phyloP scores from a whole-genome alignment of 192 early-diverging fungal species.

The Globomyces pollinis-pini region DNA sequence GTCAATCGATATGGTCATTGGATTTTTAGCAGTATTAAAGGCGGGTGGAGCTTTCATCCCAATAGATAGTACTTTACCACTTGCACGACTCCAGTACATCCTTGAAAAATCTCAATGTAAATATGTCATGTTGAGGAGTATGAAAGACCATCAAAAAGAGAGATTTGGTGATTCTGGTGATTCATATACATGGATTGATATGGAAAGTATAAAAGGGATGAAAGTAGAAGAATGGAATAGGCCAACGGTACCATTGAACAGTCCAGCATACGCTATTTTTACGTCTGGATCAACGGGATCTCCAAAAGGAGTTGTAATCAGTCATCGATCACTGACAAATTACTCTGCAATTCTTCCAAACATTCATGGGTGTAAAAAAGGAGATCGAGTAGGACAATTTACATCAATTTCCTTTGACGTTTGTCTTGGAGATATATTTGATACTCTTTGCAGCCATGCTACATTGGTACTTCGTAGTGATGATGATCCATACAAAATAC shows the following conservation, averaged over 20 bases:
- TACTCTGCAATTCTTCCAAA: constrained; percentile 1
- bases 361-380: neutral
- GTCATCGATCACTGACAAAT: constrained; percentile 7
- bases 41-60: constrained; percentile 26
- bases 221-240: no score
- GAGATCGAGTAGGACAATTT: constrained; percentile 4
- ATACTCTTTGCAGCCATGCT: constrained; percentile 6
- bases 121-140: neutral
- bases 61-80: constrained; percentile 12
- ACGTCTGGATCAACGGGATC: constrained; percentile 38
- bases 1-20: constrained; percentile 25
- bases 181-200: neutral
- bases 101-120: neutral
- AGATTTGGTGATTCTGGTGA: neutral
- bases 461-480: constrained; percentile 22
- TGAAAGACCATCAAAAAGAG: neutral
- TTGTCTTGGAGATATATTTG: constrained; percentile 18
- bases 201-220: no score
- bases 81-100: constrained; percentile 20
- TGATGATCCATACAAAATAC: constrained; percentile 10
- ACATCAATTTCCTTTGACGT: constrained; percentile 23
- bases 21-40: constrained; percentile 23
- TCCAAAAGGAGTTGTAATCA: constrained; percentile 32
- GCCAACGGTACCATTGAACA: neutral
- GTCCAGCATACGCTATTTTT: constrained; percentile 20